Base-by-base conservation (phyloP, 2,329 filamentous ascomycete genomes). In the Tolypocladium pustulatum region DNA sequence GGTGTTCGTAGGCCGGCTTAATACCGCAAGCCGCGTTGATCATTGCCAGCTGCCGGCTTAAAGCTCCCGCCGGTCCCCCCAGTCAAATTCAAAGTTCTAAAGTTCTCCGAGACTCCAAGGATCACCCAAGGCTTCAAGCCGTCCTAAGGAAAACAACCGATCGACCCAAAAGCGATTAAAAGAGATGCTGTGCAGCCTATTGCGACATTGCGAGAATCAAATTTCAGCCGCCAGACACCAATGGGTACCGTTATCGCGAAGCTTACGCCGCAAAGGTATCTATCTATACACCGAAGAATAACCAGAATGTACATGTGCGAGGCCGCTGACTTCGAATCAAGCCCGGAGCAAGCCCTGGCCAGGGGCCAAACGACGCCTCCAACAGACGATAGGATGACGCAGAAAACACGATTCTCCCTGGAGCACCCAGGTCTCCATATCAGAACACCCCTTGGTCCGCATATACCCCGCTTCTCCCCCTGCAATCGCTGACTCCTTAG, bases 31-130 rank as follows among this genome's bases (percentile, higher is more conserved):
- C 7, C 20, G 5, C 38, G 55, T 69, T 62, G 10, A 52, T 65
- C 0, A 1, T 40, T 6, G 65, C 69, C 5, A 65, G 62, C 46
- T 25, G 30, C 1, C 17, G 37, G 37, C 36, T 63, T 1, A 60
- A 27, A 51, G 54, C 66, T 38, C 12, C 1, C 4, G 6, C 12
- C 17, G 37, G 4, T 4, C 37, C 1, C 12, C 37, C 36, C 9
- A 38, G 4, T 20, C 13, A 12, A 2, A 38, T 38, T 17, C 37
- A 4, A 38, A 38, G 15, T 38, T 4, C 37, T 38, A n/a, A n/a
- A n/a, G n/a, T n/a, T n/a, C n/a, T n/a, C n/a, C 37, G 37, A 38
- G 37, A 38, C 37, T 17, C 13, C 9, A 8, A 2, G n/a, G n/a
- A 37, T 17, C 5, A 17, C 15, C 37, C 15, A 2, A 20, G 20